A percentile compares a stretch with the other conserved stretches of the same genome.
phyloP scores from a whole-genome alignment of 2,329 filamentous ascomycete genomes.

The Stagonosporopsis tanaceti region DNA sequence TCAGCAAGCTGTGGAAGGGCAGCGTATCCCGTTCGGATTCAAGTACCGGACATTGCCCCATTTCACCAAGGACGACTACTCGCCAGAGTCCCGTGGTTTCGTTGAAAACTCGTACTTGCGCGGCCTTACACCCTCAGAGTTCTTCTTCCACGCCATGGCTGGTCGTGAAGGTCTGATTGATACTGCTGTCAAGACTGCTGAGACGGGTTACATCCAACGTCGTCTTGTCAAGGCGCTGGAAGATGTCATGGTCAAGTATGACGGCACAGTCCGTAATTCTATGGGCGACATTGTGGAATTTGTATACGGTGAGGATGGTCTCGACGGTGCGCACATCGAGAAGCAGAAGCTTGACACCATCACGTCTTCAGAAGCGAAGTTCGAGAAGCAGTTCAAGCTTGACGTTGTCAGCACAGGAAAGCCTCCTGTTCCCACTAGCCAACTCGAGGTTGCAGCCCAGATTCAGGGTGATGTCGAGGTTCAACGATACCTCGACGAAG shows the following conservation, averaged over 20 bases:
- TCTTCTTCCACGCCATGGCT: conserved; percentile 99
- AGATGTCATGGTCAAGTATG: conserved; percentile 97
- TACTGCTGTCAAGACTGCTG: conserved; percentile 98
- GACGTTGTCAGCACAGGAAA: conserved; percentile 82
- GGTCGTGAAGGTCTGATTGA: conserved; percentile 99
- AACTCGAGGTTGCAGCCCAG: conserved; percentile 86
- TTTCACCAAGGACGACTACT: conserved; percentile 99
- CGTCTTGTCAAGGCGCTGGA: conserved; percentile 97
- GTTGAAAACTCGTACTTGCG: conserved; percentile 98
- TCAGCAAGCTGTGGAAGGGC: conserved; percentile 97
- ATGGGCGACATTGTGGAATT: conserved; percentile 97
- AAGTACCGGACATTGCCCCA: conserved; percentile 97
- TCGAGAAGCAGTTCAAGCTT: conserved; percentile 82
- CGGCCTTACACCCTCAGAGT: conserved; percentile 92
- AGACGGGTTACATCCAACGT: conserved; percentile 98
- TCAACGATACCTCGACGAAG: conserved; percentile 84
- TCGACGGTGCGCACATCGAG: conserved; percentile 93
- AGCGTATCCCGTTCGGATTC: conserved; percentile 98
- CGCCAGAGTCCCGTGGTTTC: conserved; percentile 93
- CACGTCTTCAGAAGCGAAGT: conserved; percentile 77
- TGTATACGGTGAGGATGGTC: conserved; percentile 94
- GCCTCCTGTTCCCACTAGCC: conserved; percentile 69
- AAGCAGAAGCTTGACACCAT: conserved; percentile 90
- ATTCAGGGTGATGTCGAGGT: conserved; percentile 87
- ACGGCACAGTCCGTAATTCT: conserved; percentile 96